Evolutionary conservation across 1,139 yeast species (phyloP), one percentile per base, ranked within the genome.

Genomic region (Blastobotrys persicus): DNA sequence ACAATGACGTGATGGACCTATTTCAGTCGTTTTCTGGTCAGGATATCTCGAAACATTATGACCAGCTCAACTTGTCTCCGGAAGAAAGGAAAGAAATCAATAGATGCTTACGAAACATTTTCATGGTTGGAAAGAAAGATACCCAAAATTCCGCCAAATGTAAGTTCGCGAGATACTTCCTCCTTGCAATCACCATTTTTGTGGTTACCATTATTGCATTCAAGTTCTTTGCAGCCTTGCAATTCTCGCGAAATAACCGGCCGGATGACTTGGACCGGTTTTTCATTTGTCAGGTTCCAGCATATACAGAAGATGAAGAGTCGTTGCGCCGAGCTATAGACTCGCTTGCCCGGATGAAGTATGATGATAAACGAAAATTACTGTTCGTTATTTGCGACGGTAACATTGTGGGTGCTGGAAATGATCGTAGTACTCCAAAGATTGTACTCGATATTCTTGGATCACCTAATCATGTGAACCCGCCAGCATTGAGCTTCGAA

Each of bases 351-450:
- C 58, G 71, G 26, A 60, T 69, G 28, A 62, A 69, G 49, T 71
- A 71, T 42, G 75, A 71, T 48, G 74, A 71, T 48, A 69, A 69
- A 56, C 65, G 75, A 39, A 71, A 71, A 56, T 60, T 71, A 35
- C 59, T 71, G 42, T 59, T 70, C 16, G 64, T 71, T 14, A 60
- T 71, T 31, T 72, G 76, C 50, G 75, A 71, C 51, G 75, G 75
- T 60, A 70, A 70, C 69, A 70, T 71, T 60, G 67, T 69, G 17
- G 75, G 75, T 53, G 68, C 73, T 17, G 75, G 75, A 32, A 71
- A 72, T 53, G 75, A 71, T 42, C 59, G 65, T 35, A 71, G 75
- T 2, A 71, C 75, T 1, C 75, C 76, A 9, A 58, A 70, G 42
- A 70, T 71, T 44, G 75, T 72, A 20, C 59, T 71, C 20, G 74